Evolutionary conservation across 2,329 filamentous ascomycete genomes (phyloP), one percentile per base, ranked within the genome.

Genomic region (Anthostomella pinea): DNA sequence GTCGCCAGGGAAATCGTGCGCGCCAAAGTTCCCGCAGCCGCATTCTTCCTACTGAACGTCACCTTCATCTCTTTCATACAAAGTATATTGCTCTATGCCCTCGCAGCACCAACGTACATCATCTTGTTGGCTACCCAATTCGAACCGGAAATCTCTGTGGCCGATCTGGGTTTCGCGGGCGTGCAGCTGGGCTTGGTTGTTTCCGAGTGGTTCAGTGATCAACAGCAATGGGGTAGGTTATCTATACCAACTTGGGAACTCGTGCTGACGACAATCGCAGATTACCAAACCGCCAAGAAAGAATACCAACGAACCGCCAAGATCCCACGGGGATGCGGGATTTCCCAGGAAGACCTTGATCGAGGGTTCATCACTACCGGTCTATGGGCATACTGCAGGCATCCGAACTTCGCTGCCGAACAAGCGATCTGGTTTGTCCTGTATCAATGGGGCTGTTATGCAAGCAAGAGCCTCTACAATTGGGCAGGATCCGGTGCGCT

Each of bases 331-430:
- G 73, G 66, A 19, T 89, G 66, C 8, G 71, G 68, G 15, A 89
- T 75, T 62, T 74, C 72, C 1, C 79, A 83, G 49, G 79, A 79
- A 42, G 87, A 95, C 35, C 77, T 98, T 17, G 87, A 96, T 47
- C 85, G 91, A 23, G 93, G 93, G 26, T 98, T 98, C 65, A 74
- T 86, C 47, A 84, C 87, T 7, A 79, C 74, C 4, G 93, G 93
- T 0, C 70, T 98, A 6, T 98, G 87, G 83, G 83, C 81, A 1
- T 89, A 83, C 69, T 91, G 85, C 51, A 78, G 93, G 29, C 94
- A 98, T 62, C 93, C 93, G 30, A 98, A 98, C 63, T 98, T 97
- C 57, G 80, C 86, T 5, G 87, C 87, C 5, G 93, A 98, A 65
- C 93, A 97, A 66, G 72, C 81, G 19, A 81, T 97, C 53, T 98